Evolutionary conservation across 192 early-diverging fungal species (phyloP).

Genomic region (Funneliformis mosseae): DNA sequence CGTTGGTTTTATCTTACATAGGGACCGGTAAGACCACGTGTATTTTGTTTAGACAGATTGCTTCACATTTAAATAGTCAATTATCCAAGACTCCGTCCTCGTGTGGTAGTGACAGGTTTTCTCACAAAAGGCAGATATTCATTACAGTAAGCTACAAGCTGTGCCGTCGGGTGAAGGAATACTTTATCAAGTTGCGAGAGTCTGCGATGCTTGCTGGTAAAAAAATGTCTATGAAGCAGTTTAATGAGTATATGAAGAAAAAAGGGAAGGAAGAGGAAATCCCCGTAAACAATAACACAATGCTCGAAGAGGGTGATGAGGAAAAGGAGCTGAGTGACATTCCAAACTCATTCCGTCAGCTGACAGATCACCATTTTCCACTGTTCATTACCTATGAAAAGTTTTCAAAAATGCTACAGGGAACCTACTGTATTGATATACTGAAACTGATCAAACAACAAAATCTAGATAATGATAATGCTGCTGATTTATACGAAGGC

Average conservation of each 20-base stretch:
- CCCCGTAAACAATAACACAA: background rate
- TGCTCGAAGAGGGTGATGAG: background rate
- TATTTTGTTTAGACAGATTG: slow-evolving; percentile 2
- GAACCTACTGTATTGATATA: slow-evolving; percentile 24
- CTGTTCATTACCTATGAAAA: slow-evolving; percentile 24
- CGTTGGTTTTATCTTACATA: background rate
- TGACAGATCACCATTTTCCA: slow-evolving; percentile 19
- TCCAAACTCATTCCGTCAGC: slow-evolving; percentile 24
- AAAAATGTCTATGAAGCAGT: slow-evolving; percentile 13
- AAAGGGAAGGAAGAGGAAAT: background rate
- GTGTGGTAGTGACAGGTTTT: background rate
- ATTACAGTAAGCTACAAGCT: slow-evolving; percentile 9
- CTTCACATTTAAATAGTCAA: background rate
- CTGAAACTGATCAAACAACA: background rate
- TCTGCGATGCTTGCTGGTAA: slow-evolving; percentile 4
- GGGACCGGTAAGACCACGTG: slow-evolving; percentile 25
- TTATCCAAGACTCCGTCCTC: background rate
- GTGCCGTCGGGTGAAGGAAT: background rate
- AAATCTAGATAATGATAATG: background rate
- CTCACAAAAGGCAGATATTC: slow-evolving; percentile 25
- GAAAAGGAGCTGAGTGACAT: background rate
- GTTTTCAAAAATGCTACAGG: slow-evolving; percentile 6
- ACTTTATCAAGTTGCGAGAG: slow-evolving; percentile 3
- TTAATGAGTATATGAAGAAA: background rate
- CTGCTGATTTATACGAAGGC: background rate